Conservation (phyloP, 306 rosid genomes). For the Casuarina equisetifolia region DNA sequence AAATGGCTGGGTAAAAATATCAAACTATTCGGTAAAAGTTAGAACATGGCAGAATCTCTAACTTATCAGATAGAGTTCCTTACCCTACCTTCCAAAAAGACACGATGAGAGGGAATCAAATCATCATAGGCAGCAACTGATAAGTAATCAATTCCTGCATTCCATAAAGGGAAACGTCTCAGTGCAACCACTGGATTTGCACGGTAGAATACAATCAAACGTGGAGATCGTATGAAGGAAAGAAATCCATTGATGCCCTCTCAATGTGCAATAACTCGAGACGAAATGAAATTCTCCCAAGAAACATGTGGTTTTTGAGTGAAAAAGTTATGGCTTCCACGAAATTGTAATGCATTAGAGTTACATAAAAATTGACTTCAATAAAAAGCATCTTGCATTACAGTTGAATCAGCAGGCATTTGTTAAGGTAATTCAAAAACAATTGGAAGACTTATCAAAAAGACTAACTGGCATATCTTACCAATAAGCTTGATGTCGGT, state of each 20-base stretch:
- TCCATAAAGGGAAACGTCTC: neutral
- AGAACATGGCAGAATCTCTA: neutral
- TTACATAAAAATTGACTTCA: neutral
- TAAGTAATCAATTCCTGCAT: constrained; percentile 53
- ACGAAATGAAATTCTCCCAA: neutral
- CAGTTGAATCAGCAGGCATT: neutral
- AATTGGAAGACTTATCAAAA: neutral
- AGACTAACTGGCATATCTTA: constrained; percentile 28
- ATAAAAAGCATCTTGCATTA: no score
- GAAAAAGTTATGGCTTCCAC: neutral
- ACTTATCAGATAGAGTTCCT: neutral
- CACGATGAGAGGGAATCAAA: constrained; percentile 44
- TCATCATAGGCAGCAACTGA: constrained; percentile 56
- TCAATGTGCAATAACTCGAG: neutral
- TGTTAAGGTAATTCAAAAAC: neutral
- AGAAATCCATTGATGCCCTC: neutral
- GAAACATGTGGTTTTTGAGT: neutral
- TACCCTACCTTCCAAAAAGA: constrained; percentile 49
- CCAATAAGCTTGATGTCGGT: constrained; percentile 87
- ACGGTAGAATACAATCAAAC: neutral
- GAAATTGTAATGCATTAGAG: neutral
- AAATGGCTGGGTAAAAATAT: neutral
- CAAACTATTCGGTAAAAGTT: neutral
- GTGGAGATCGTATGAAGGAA: neutral
- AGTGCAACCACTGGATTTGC: constrained; percentile 2